Base-by-base conservation (phyloP, 768 basidiomycete species). In the Tylopilus subfusipes region DNA sequence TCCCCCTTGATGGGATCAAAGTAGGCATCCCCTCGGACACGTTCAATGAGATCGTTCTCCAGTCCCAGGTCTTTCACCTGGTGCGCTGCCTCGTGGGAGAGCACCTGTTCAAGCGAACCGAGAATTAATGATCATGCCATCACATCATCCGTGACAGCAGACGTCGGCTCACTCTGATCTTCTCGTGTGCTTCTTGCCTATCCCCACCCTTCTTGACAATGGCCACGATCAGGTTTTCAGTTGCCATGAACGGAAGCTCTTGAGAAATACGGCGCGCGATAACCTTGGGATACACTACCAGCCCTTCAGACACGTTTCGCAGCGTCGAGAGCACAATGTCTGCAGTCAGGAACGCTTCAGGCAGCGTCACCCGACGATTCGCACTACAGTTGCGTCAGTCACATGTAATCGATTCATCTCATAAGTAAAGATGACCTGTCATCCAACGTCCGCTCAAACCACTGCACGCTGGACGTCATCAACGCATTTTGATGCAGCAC, bases 181-280 rank as follows among this genome's bases (percentile, higher is more conserved):
- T 89, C 74, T 98, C 97, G 69, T 98, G 97, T 9, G 93, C 93
- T 72, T 93, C 93, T 69, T 98, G 97, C 31, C 97, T 82, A 72
- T 98, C 95, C 1, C 95, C 96, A 21, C 93, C 93, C 46, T 82
- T 84, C 73, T 91, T 97, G 58, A 98, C 97, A 40, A 99, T 83
- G 2, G 93, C 93, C 97, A 99, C 98, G 74, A 98, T 98, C 73
- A 99, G 82, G 71, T 99, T 99, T 73, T 99, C 97, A 2, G 97
- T 99, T 5, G 96, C 94, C 97, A 99, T 98, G 81, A 98, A 98
- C 1, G 97, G 97, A 31, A 99, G 80, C 71, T 99, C 97, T 70
- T 98, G 92, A 3, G 85, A 72, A 70, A 99, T 95, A 34, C 93
- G 85, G 39, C 93, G 84, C 11, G 81, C 91, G 59, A 99, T 98